These are phyloP conservation scores for Sugiyamaella paludigena DNA, from an alignment of 1,139 yeast genomes.

Conservation along the genomic window DNA sequence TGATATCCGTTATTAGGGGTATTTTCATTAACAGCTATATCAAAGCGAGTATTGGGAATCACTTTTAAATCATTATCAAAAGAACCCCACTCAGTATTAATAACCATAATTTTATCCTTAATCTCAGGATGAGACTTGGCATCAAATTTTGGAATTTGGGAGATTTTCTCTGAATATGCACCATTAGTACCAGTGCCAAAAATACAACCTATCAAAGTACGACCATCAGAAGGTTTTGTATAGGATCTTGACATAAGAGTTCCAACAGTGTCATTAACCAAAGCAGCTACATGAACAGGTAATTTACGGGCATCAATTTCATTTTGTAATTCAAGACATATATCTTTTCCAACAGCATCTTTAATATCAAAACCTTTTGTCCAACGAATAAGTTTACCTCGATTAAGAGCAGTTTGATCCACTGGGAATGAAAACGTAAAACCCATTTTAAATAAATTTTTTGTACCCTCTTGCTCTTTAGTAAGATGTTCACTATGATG, in stretches of 20 bases:
- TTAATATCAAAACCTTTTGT: conserved; percentile 87
- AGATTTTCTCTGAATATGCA: conserved; percentile 76
- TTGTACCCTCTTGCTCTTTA: conserved; percentile 23
- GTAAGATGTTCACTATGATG: conserved; percentile 48
- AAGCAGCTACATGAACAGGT: conserved; percentile 77
- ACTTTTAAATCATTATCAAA: conserved; percentile 75
- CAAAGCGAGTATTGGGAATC: conserved; percentile 75
- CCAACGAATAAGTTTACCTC: conserved; percentile 87
- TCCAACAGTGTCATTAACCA: conserved; percentile 94
- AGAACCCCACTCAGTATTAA: conserved; percentile 97
- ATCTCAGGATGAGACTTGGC: conserved; percentile 44
- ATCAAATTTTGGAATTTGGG: conserved; percentile 65
- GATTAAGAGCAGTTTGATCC: conserved; percentile 71
- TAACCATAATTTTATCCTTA: conserved; percentile 69
- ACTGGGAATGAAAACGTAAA: conserved; percentile 94
- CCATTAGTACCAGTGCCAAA: conserved; percentile 98
- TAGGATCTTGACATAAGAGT: conserved; percentile 86
- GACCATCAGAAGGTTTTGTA: conserved; percentile 59
- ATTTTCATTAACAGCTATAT: conserved; percentile 59
- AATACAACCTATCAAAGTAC: conserved; percentile 80
- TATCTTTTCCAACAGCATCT: conserved; percentile 81
- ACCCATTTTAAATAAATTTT: conserved; percentile 59
- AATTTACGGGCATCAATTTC: conserved; percentile 57
- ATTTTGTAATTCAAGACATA: conserved; percentile 66
- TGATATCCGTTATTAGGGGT: conserved; percentile 87